Evolutionary conservation across 164 flowering plant genomes (phyloP).

Genomic region (Nelumbo lutea): DNA sequence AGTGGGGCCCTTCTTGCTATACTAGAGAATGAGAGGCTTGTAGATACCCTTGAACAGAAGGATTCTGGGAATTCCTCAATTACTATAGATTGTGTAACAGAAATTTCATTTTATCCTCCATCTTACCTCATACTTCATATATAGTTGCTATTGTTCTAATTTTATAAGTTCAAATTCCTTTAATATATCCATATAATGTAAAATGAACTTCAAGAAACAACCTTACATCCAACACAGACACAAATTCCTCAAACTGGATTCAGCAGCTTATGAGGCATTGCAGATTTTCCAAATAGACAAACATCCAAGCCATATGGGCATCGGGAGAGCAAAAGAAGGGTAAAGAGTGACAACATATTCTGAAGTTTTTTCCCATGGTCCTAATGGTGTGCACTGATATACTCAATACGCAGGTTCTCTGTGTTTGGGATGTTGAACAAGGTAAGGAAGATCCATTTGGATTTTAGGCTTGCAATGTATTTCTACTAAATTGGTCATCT

Average conservation of each 20-base stretch:
- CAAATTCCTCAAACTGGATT: constrained; percentile 93
- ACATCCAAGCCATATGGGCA: constrained; percentile 99
- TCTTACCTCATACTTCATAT: not conserved
- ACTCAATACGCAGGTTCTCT: constrained; percentile 68
- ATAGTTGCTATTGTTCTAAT: not conserved
- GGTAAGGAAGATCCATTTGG: constrained; percentile 34
- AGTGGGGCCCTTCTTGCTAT: constrained; percentile 96
- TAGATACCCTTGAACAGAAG: constrained; percentile 77
- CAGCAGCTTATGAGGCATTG: constrained; percentile 80
- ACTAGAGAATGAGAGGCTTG: constrained; percentile 83
- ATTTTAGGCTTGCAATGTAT: constrained; percentile 7
- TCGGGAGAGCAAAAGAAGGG: constrained; percentile 99
- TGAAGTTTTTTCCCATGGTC: not conserved
- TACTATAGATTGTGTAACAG: constrained; percentile 59
- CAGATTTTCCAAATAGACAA: constrained; percentile 95
- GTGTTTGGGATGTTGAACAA: constrained; percentile 98
- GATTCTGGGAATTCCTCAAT: constrained; percentile 77
- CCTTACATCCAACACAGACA: constrained; percentile 53
- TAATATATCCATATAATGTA: not conserved
- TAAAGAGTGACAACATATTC: constrained; percentile 21
- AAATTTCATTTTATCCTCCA: constrained; percentile 80
- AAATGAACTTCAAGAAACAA: constrained; percentile 10
- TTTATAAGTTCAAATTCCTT: not conserved
- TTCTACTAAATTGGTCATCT: constrained; percentile 19
- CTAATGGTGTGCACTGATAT: constrained; percentile 6